Percentiles rank a stretch among this genome's conserved stretches.
phyloP scores from a whole-genome alignment of 345 rosid genomes.

The Kandelia obovata region DNA sequence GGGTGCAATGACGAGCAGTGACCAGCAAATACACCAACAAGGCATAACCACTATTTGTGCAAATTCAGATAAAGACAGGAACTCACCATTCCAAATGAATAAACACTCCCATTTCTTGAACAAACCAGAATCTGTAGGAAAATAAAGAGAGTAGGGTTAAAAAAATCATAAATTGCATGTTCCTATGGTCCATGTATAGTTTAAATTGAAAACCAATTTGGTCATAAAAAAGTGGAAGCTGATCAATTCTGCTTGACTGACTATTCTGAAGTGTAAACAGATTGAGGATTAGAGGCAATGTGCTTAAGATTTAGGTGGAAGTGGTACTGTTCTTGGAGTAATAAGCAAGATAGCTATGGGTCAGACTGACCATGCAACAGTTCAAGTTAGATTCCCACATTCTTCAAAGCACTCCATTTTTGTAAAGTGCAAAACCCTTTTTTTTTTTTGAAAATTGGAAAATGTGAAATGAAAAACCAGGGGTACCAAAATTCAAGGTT shows the following conservation, averaged over 20 bases:
- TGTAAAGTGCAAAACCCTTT: background rate
- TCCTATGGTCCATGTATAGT: background rate
- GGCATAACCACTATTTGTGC: background rate
- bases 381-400: conserved; percentile 1
- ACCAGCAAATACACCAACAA: background rate
- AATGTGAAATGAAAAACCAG: too few species aligned
- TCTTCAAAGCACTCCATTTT: background rate
- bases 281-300: too few species aligned
- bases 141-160: conserved; percentile 4
- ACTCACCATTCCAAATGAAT: conserved; percentile 64
- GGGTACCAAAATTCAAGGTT: too few species aligned
- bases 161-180: background rate
- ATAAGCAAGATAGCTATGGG: too few species aligned
- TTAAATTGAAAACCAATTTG: background rate
- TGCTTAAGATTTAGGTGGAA: too few species aligned
- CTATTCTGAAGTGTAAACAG: too few species aligned
- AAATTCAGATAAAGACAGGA: background rate
- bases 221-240: too few species aligned
- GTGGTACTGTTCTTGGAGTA: too few species aligned
- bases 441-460: background rate
- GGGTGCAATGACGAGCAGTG: background rate
- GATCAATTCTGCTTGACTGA: too few species aligned
- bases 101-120: conserved; percentile 76
- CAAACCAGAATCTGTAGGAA: conserved; percentile 67
- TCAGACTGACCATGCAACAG: background rate